Percentiles rank a stretch among this genome's conserved stretches.
phyloP scores from a whole-genome alignment of 139 green algal genomes.

The Asterochloris erici region DNA sequence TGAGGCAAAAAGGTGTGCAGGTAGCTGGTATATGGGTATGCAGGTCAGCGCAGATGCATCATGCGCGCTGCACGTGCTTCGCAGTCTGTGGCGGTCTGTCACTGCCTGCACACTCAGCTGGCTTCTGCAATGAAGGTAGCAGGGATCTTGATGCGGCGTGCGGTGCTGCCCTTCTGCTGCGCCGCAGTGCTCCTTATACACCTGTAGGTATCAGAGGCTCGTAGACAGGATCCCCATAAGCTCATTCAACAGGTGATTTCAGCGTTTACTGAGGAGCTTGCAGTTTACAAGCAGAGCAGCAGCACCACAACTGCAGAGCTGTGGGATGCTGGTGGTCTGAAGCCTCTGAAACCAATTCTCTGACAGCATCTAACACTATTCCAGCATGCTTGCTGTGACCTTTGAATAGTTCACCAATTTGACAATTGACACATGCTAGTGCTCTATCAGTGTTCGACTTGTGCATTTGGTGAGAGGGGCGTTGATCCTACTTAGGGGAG shows the following conservation, averaged over 20 bases:
- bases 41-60: neutral
- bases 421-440: too few species aligned
- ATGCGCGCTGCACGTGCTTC: neutral
- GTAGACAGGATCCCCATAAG: conserved; percentile 7
- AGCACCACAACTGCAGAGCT: conserved; percentile 1
- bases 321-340: conserved; percentile 1
- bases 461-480: too few species aligned
- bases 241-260: neutral
- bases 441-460: too few species aligned
- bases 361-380: too few species aligned
- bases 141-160: neutral
- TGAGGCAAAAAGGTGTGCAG: neutral
- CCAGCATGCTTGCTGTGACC: too few species aligned
- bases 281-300: neutral
- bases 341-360: neutral
- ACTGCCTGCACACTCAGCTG: neutral
- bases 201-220: neutral
- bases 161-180: neutral
- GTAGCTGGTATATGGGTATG: neutral
- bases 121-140: too few species aligned
- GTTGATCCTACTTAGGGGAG: too few species aligned
- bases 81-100: neutral
- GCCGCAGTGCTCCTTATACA: neutral
- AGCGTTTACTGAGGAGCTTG: conserved; percentile 18
- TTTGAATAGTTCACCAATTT: too few species aligned